These are phyloP conservation scores for Botrytis sinoallii DNA, from an alignment of 2,329 filamentous ascomycete genomes.

Conservation along the genomic window DNA sequence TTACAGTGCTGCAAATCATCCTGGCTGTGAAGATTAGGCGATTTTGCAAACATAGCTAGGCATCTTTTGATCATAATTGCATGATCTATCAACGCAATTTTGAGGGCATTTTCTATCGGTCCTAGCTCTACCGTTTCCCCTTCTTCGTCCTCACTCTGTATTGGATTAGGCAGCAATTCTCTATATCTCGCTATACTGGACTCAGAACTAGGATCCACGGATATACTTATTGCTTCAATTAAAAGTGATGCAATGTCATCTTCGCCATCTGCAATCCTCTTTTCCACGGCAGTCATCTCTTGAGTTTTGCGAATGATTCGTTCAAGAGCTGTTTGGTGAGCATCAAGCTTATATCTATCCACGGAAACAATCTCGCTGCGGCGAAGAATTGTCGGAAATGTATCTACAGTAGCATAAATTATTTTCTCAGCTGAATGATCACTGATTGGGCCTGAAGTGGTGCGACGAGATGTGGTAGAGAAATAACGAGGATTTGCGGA, in stretches of 20 bases:
- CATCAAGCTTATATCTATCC: constrained; percentile 60
- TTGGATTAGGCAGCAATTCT: constrained; percentile 59
- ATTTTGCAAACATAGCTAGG: constrained; percentile 62
- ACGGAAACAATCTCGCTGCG: constrained; percentile 78
- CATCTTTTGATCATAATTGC: constrained; percentile 84
- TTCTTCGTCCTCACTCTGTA: constrained; percentile 40
- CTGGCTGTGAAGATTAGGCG: constrained; percentile 54
- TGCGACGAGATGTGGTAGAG: constrained; percentile 70
- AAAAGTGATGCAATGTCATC: constrained; percentile 66
- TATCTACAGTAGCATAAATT: constrained; percentile 76
- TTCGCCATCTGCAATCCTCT: constrained; percentile 68
- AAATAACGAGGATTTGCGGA: constrained; percentile 75
- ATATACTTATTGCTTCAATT: constrained; percentile 72
- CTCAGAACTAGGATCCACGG: constrained; percentile 71
- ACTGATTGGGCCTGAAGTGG: constrained; percentile 63
- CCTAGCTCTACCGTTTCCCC: constrained; percentile 50
- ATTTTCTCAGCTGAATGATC: constrained; percentile 81
- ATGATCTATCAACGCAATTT: constrained; percentile 84
- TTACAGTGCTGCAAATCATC: constrained; percentile 64
- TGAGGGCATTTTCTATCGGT: constrained; percentile 72
- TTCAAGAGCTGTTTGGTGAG: constrained; percentile 86
- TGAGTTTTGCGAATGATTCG: constrained; percentile 87
- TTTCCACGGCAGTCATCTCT: constrained; percentile 75
- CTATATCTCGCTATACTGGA: constrained; percentile 77
- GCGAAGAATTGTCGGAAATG: constrained; percentile 87